Conservation (phyloP, 495 filamentous ascomycete species). For the Penicillium arizonense region DNA sequence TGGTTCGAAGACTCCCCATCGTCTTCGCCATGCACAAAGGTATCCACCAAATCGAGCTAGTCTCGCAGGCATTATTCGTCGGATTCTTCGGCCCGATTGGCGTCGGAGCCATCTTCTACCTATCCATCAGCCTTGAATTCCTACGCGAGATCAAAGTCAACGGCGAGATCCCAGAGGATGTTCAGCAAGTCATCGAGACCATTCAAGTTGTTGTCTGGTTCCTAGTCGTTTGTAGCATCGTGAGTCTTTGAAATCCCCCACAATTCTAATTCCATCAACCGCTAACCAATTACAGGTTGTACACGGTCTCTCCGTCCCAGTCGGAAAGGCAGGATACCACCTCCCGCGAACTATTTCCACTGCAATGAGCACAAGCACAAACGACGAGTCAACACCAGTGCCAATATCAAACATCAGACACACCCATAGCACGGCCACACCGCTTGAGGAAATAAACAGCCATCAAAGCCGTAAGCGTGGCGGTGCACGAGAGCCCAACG, state of each 20-base stretch:
- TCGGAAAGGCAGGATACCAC: conserved; percentile 80
- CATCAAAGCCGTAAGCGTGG: conserved; percentile 29
- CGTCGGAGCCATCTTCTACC: conserved; percentile 89
- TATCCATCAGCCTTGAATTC: conserved; percentile 76
- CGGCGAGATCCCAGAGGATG: conserved; percentile 63
- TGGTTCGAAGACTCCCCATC: conserved; percentile 76
- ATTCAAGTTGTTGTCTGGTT: conserved; percentile 83
- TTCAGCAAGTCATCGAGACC: conserved; percentile 57
- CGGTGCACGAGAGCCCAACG: too few species aligned
- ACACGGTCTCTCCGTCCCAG: conserved; percentile 80
- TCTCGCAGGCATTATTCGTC: conserved; percentile 74
- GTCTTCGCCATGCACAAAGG: conserved; percentile 70
- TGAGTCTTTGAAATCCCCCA: conserved; percentile 42
- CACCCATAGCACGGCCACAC: conserved; percentile 40
- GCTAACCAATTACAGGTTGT: conserved; percentile 58
- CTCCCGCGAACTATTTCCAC: conserved; percentile 74
- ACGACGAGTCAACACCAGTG: conserved; percentile 30
- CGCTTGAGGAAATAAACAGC: conserved; percentile 13
- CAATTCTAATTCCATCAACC: not conserved
- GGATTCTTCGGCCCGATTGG: conserved; percentile 96
- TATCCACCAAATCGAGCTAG: conserved; percentile 77
- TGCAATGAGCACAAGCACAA: conserved; percentile 42
- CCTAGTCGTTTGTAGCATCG: conserved; percentile 79
- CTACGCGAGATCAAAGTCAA: conserved; percentile 51
- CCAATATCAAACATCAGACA: conserved; percentile 26